Base-by-base conservation (phyloP, 331 rosid genomes). In the Malus hybrid region DNA sequence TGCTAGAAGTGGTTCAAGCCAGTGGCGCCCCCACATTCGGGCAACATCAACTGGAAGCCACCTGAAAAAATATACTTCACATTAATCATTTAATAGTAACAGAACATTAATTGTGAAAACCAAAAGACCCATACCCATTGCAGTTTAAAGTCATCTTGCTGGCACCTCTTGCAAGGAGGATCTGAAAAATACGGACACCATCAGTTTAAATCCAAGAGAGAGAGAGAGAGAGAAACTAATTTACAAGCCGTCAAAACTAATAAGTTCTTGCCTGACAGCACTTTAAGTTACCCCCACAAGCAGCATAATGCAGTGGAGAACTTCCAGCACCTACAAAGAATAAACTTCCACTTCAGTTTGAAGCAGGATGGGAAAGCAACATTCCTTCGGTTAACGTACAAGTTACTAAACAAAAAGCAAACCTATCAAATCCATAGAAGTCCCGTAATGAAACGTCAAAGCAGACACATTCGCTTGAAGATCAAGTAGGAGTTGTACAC, bases 371-470 rank as follows among this genome's bases (percentile, higher is more conserved):
- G 72, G 22, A 32, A 74, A 71, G 73, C 72, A 75, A 62, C 24
- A 61, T 29, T 30, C 20, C 36, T 66, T 57, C 5, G 10, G 39
- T 63, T 63, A 65, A 72, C 15, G 19, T 22, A 72, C 64, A 26
- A 71, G 53, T 19, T 63, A 57, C 50, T 24, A 63, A 75, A 58
- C 64, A 78, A 63, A 64, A 84, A 56, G 11, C 52, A 76, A 78
- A 90, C 99, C 97, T 66, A 95, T 95, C 87, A 95, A 86, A 84
- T 95, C 97, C 97, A 92, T 89, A 61, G 99, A 95, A n/a, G 97
- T 85, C 78, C 97, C 99, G 7, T 92, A 92, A 82, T 90, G 97
- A 85, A 79, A 92, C 52, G 99, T 92, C 78, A 84, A 90, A 10
- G 96, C 88, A 0, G 86, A 76, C 53, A 90, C 83, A 79, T 86